Evolutionary conservation across 371 early-diverging fungal genomes (phyloP).

Genomic region (Umbelopsis sp.): DNA sequence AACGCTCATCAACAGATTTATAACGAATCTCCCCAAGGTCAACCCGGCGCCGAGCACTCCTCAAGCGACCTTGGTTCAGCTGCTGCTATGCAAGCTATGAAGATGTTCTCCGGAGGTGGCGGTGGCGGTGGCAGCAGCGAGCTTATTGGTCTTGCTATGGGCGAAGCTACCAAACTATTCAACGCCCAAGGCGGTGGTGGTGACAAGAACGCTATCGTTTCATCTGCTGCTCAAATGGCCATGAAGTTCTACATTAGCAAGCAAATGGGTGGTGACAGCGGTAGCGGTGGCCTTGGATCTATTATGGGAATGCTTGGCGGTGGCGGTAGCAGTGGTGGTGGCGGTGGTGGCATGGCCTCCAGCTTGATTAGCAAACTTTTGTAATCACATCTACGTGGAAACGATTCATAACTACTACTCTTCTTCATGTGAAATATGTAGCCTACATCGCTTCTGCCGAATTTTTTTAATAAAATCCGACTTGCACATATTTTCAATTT

Average conservation of each 20-base stretch:
- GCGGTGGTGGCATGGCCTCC: conserved; percentile 15
- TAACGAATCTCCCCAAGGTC: conserved; percentile 29
- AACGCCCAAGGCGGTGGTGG: conserved; percentile 32
- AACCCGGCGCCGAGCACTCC: conserved; percentile 28
- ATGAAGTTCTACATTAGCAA: conserved; percentile 29
- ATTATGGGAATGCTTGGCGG: conserved; percentile 27
- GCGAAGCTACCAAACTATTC: conserved; percentile 53
- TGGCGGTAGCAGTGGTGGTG: conserved; percentile 18
- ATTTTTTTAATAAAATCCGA: too few species aligned
- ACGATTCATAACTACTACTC: too few species aligned
- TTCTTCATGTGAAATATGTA: too few species aligned
- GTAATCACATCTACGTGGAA: conserved; percentile 1
- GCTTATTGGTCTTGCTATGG: conserved; percentile 52
- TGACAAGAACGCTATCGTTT: conserved; percentile 34
- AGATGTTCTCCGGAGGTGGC: conserved; percentile 43
- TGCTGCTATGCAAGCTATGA: conserved; percentile 55
- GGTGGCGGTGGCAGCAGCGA: conserved; percentile 34
- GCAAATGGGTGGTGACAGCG: conserved; percentile 19
- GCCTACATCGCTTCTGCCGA: too few species aligned
- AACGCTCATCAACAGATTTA: conserved; percentile 43
- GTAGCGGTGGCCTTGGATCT: conserved; percentile 26
- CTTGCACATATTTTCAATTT: too few species aligned
- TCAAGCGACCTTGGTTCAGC: conserved; percentile 51
- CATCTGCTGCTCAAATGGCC: conserved; percentile 29
- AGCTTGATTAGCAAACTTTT: conserved; percentile 25